phyloP scores from a whole-genome alignment of 495 filamentous ascomycete genomes.

The Recurvomyces mirabilis region DNA sequence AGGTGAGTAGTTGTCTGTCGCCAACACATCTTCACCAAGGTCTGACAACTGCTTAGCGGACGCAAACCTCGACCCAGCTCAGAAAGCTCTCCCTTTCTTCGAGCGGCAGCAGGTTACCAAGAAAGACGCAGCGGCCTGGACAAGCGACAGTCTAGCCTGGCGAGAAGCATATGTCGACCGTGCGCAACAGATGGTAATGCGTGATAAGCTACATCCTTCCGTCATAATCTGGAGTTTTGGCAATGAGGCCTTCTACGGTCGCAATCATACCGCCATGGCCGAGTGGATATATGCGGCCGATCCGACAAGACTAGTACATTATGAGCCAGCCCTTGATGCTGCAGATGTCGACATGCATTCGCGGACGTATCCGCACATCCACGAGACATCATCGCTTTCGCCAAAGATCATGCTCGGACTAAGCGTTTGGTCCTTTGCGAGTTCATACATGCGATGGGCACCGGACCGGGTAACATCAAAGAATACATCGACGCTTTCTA shows the following conservation, averaged over 20 bases:
- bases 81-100: constrained; percentile 39
- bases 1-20: constrained; percentile 33
- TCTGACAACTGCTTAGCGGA: no score
- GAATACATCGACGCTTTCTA: constrained; percentile 54
- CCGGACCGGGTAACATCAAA: constrained; percentile 54
- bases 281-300: constrained; percentile 47
- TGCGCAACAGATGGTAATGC: constrained; percentile 47
- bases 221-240: constrained; percentile 63
- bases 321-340: constrained; percentile 51
- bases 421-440: constrained; percentile 57
- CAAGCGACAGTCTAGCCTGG: constrained; percentile 54
- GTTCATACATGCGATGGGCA: constrained; percentile 63
- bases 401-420: no score
- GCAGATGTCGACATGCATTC: constrained; percentile 52
- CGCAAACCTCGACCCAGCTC: no score
- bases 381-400: constrained; percentile 39
- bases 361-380: constrained; percentile 53
- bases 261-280: constrained; percentile 53
- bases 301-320: constrained; percentile 49
- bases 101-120: constrained; percentile 44
- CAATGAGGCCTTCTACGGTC: constrained; percentile 57
- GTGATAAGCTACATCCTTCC: constrained; percentile 55
- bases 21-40: no score
- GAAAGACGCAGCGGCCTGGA: constrained; percentile 41
- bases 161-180: constrained; percentile 54